phyloP scores from a whole-genome alignment of 1,139 yeast species.

The Suhomyces guaymorum region DNA sequence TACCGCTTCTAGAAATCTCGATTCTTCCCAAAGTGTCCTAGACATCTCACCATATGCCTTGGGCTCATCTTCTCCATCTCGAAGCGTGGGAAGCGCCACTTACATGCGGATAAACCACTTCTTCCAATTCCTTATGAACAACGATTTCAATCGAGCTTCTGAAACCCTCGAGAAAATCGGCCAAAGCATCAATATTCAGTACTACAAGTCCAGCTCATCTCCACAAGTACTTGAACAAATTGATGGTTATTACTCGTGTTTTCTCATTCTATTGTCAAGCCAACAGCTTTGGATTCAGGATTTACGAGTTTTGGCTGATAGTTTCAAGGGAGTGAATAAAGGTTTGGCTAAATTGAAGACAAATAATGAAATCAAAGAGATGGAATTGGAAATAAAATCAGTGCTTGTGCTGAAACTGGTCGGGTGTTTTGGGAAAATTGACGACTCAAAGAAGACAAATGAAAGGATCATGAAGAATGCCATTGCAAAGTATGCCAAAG shows the following conservation, averaged over 20 bases:
- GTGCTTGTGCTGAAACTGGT: conserved; percentile 8
- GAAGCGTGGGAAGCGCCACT: conserved; percentile 1
- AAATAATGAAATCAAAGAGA: not conserved
- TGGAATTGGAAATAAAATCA: conserved; percentile 2
- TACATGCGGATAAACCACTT: conserved; percentile 13
- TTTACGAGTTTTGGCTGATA: conserved; percentile 18
- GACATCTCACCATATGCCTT: conserved; percentile 6
- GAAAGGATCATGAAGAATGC: conserved; percentile 9
- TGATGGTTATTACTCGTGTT: conserved; percentile 19
- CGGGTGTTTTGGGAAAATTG: conserved; percentile 3
- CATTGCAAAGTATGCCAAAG: conserved; percentile 8
- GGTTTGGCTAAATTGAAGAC: not conserved
- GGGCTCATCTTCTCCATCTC: not conserved
- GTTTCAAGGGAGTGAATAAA: conserved; percentile 5
- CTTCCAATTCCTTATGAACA: conserved; percentile 13
- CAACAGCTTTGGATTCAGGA: conserved; percentile 14
- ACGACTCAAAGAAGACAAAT: conserved; percentile 3
- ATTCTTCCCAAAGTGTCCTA: no score
- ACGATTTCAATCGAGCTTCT: conserved; percentile 14
- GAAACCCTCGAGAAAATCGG: conserved; percentile 10
- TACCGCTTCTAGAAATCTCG: no score
- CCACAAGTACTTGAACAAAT: conserved; percentile 7
- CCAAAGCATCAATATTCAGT: conserved; percentile 4
- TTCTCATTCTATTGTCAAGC: conserved; percentile 13
- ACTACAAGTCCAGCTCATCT: conserved; percentile 3